Percentiles rank a stretch among this genome's conserved stretches.
Conservation (phyloP, 2,329 filamentous ascomycete genomes). For the Scedosporium boydii region DNA sequence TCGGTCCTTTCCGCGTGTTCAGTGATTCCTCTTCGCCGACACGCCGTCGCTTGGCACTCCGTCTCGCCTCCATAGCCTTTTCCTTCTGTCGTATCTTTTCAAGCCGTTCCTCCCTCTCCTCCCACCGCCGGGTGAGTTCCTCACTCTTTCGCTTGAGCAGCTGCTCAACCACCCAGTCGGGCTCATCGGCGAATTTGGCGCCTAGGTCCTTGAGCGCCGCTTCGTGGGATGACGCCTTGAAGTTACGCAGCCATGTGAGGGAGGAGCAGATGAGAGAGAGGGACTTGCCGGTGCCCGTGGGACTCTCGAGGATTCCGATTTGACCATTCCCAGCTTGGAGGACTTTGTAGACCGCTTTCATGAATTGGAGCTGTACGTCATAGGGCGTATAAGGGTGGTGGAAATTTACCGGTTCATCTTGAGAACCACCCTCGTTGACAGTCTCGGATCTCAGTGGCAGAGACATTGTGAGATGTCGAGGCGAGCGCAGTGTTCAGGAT, state of each 20-base stretch:
- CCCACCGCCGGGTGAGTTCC: slow-evolving; percentile 55
- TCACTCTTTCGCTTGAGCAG: slow-evolving; percentile 59
- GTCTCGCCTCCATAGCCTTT: slow-evolving; percentile 42
- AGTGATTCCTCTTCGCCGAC: slow-evolving; percentile 22
- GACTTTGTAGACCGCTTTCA: slow-evolving; percentile 72
- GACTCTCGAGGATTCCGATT: slow-evolving; percentile 82
- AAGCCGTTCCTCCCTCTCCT: slow-evolving; percentile 66
- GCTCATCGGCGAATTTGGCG: slow-evolving; percentile 53
- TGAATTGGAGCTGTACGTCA: slow-evolving; percentile 78
- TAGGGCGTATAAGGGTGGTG: slow-evolving; percentile 85
- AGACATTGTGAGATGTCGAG: background rate
- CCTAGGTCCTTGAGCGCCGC: slow-evolving; percentile 36
- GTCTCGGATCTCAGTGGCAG: background rate
- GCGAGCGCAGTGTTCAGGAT: background rate
- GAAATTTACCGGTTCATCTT: slow-evolving; percentile 45
- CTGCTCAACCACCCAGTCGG: slow-evolving; percentile 76
- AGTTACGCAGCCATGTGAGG: slow-evolving; percentile 80
- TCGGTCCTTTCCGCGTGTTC: background rate
- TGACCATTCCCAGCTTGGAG: slow-evolving; percentile 62
- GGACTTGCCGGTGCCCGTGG: slow-evolving; percentile 89
- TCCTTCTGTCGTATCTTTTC: slow-evolving; percentile 55
- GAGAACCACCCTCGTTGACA: background rate
- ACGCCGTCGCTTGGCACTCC: slow-evolving; percentile 34
- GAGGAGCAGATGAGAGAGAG: slow-evolving; percentile 83
- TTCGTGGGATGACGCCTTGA: slow-evolving; percentile 56